Conservation (phyloP, 768 basidiomycete genomes). For the Cyclocybe aegerita region DNA sequence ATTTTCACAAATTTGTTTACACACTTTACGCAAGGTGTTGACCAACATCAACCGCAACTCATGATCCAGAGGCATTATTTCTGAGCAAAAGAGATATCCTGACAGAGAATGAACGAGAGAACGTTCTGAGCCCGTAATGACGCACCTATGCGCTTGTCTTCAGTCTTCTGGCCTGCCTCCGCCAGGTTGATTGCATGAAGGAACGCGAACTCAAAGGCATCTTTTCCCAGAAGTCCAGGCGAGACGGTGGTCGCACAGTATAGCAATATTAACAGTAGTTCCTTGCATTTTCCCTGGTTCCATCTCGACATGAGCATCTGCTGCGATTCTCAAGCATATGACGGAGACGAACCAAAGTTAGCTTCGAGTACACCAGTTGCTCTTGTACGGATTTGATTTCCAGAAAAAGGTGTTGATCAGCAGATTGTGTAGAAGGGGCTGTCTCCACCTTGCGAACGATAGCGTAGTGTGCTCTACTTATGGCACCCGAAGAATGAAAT, state of each 20-base stretch:
- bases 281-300: slow-evolving; percentile 60
- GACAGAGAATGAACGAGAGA: background rate
- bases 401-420: slow-evolving; percentile 57
- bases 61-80: slow-evolving; percentile 66
- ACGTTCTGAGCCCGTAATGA: background rate
- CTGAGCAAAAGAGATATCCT: slow-evolving; percentile 81
- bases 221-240: slow-evolving; percentile 36
- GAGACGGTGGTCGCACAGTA: slow-evolving; percentile 62
- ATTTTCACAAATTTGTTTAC: background rate
- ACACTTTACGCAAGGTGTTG: slow-evolving; percentile 81
- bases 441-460: slow-evolving; percentile 74
- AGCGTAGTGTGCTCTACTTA: slow-evolving; percentile 72
- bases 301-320: background rate
- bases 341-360: slow-evolving; percentile 51
- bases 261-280: slow-evolving; percentile 65
- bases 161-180: slow-evolving; percentile 59
- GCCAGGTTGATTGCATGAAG: slow-evolving; percentile 76
- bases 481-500: slow-evolving; percentile 75
- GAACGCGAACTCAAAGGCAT: slow-evolving; percentile 69
- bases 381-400: slow-evolving; percentile 61
- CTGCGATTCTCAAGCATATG: background rate
- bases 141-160: slow-evolving; percentile 69
- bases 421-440: slow-evolving; percentile 52
- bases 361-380: slow-evolving; percentile 46
- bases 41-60: slow-evolving; percentile 82